A percentile compares a stretch with the other conserved stretches of the same genome.
These are phyloP conservation scores for Sextonia rubra DNA, from an alignment of 164 flowering plant species.

Conservation along the genomic window DNA sequence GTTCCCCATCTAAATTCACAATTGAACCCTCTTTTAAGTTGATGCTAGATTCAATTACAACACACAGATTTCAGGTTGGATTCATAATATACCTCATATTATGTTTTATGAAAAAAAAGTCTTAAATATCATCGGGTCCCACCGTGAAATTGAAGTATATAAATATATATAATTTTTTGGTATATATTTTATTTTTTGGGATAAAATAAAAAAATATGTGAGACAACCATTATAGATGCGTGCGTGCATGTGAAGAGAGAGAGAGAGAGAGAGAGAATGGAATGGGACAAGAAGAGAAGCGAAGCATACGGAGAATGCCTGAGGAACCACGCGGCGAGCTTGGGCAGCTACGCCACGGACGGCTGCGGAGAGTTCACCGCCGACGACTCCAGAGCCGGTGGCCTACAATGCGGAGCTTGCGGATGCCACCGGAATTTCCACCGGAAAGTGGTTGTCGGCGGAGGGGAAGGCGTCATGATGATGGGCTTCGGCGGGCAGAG, in stretches of 20 bases:
- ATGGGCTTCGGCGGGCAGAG: background rate
- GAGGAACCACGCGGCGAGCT: slow-evolving; percentile 26
- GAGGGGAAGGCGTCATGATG: background rate
- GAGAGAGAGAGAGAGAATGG: background rate
- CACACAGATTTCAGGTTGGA: too few relatives aligned
- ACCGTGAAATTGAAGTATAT: background rate
- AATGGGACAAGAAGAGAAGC: background rate
- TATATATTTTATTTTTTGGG: too few relatives aligned
- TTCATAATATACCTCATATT: too few relatives aligned
- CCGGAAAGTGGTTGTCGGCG: slow-evolving; percentile 5
- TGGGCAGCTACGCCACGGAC: slow-evolving; percentile 21
- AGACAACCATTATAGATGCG: too few relatives aligned
- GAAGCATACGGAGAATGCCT: slow-evolving; percentile 21
- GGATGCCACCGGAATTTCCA: slow-evolving; percentile 13
- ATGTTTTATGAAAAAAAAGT: too few relatives aligned
- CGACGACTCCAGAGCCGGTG: background rate
- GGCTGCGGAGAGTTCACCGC: slow-evolving; percentile 15
- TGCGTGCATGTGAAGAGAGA: background rate
- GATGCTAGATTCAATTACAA: too few relatives aligned
- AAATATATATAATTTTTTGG: too few relatives aligned
- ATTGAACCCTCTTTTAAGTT: too few relatives aligned
- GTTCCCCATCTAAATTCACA: too few relatives aligned
- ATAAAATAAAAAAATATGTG: too few relatives aligned
- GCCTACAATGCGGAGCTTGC: slow-evolving; percentile 8
- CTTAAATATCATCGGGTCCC: background rate